phyloP scores from a whole-genome alignment of 257 asterid genomes.

The Capsicum chinense region DNA sequence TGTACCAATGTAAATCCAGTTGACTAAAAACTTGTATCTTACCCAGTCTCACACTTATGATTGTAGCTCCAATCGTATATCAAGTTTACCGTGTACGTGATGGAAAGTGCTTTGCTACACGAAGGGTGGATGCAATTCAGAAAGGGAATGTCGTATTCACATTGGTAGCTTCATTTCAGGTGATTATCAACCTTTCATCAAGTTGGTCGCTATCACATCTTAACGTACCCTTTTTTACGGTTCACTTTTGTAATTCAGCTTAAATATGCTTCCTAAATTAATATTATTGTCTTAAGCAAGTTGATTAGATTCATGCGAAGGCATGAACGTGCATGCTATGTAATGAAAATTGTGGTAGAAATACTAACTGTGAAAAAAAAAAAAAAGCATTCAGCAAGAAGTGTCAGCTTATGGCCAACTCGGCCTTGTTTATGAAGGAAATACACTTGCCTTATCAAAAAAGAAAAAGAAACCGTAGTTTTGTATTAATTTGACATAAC shows the following conservation, averaged over 20 bases:
- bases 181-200: constrained; percentile 37
- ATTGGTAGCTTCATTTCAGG: constrained; percentile 93
- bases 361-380: background rate
- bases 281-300: background rate
- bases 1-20: background rate
- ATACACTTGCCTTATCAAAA: no score
- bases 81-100: constrained; percentile 92
- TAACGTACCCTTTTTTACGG: background rate
- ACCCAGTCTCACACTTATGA: constrained; percentile 28
- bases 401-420: background rate
- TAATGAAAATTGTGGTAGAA: background rate
- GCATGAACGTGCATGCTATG: constrained; percentile 20
- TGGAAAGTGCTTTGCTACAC: constrained; percentile 96
- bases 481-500: background rate
- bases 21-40: constrained; percentile 25
- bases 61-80: constrained; percentile 89
- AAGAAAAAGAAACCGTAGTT: background rate
- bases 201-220: constrained; percentile 14
- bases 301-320: background rate
- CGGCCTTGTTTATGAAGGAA: no score
- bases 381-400: background rate
- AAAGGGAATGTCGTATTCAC: constrained; percentile 80
- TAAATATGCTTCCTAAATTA: background rate
- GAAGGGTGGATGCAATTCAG: constrained; percentile 96
- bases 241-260: background rate